phyloP scores from a whole-genome alignment of 805 yeast species.

The Jamesozyma jinghongensis region DNA sequence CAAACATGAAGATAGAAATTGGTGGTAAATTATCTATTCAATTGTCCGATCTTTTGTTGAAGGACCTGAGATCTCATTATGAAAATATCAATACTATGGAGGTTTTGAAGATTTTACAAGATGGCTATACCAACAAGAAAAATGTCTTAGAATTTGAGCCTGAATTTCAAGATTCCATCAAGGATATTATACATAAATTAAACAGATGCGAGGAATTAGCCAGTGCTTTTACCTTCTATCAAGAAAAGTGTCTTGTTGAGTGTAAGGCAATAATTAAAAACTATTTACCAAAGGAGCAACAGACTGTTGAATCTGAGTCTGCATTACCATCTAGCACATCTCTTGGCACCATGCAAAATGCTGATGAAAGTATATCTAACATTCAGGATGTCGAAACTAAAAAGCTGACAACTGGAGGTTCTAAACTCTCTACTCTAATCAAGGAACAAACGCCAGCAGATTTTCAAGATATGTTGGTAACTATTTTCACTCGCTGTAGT shows the following conservation, averaged over 20 bases:
- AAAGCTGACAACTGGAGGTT: constrained; percentile 25
- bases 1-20: constrained; percentile 49
- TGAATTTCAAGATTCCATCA: constrained; percentile 36
- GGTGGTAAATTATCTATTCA: constrained; percentile 57
- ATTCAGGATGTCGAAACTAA: not conserved
- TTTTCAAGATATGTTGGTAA: constrained; percentile 59
- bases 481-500: constrained; percentile 52
- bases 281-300: constrained; percentile 41
- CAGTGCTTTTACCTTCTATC: constrained; percentile 54
- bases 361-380: not conserved
- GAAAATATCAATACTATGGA: constrained; percentile 39
- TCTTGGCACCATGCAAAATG: not conserved
- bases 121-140: constrained; percentile 27
- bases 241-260: constrained; percentile 59
- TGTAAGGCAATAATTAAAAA: constrained; percentile 62
- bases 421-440: constrained; percentile 39
- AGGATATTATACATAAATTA: constrained; percentile 44
- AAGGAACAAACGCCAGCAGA: constrained; percentile 63
- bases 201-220: constrained; percentile 52
- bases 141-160: constrained; percentile 29
- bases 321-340: constrained; percentile 2
- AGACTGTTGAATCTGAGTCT: not conserved
- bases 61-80: constrained; percentile 54
- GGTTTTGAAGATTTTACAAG: constrained; percentile 40
- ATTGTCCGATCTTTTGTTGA: constrained; percentile 46